phyloP scores from a whole-genome alignment of 768 basidiomycete genomes.

The Mrakia frigida region DNA sequence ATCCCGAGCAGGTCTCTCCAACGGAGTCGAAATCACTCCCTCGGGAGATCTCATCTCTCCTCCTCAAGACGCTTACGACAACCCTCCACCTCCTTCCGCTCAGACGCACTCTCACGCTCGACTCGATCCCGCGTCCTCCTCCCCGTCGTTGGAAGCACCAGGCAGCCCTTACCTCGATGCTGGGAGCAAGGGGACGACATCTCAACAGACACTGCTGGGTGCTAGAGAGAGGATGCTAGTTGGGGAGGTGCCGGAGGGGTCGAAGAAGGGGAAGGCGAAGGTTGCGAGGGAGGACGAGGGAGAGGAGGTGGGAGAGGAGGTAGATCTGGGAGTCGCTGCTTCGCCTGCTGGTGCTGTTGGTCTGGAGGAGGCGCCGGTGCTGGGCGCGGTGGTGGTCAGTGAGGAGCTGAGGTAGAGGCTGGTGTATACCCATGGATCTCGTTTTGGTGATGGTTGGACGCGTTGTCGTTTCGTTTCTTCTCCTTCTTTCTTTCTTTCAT shows the following conservation, averaged over 20 bases:
- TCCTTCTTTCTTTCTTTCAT: too few species aligned
- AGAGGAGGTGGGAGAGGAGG: background rate
- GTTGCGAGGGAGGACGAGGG: background rate
- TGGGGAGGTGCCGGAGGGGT: background rate
- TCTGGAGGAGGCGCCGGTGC: background rate
- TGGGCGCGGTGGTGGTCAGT: background rate
- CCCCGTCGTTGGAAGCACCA: background rate
- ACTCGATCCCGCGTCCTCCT: too few species aligned
- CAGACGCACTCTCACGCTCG: too few species aligned
- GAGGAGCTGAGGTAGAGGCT: too few species aligned
- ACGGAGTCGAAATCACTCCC: constrained; percentile 19
- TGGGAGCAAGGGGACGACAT: background rate
- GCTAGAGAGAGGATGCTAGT: background rate
- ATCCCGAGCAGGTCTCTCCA: constrained; percentile 9
- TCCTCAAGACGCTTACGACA: background rate
- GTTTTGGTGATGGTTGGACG: too few species aligned
- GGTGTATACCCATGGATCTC: too few species aligned
- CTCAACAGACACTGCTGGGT: background rate
- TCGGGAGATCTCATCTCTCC: background rate
- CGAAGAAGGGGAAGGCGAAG: background rate
- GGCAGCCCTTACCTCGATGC: background rate
- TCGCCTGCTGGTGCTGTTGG: too few species aligned
- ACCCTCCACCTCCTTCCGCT: background rate
- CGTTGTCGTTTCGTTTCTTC: too few species aligned
- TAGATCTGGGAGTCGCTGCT: background rate